Conservation (phyloP, 2,329 filamentous ascomycete species). For the Monosporascus sp. region DNA sequence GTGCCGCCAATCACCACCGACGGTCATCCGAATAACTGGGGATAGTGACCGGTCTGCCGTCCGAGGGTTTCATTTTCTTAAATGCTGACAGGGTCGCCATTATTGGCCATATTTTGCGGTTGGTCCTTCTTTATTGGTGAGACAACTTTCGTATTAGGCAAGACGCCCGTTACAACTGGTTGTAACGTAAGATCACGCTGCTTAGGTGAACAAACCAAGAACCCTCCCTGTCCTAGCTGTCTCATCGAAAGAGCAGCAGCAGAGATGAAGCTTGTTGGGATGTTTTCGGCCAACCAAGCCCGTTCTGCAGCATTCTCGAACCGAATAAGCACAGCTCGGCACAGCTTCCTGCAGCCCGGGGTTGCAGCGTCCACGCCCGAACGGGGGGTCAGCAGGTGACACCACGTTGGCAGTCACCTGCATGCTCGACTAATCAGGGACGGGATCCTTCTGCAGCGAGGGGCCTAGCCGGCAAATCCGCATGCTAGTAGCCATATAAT, state of each 20-base stretch:
- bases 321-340: background rate
- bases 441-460: background rate
- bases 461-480: background rate
- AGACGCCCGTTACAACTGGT: background rate
- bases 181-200: too few relatives aligned
- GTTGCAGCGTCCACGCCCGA: background rate
- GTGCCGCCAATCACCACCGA: too few relatives aligned
- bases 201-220: too few relatives aligned
- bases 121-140: background rate
- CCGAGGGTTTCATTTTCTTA: background rate
- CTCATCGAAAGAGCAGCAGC: background rate
- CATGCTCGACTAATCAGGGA: background rate
- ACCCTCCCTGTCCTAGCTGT: background rate
- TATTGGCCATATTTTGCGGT: background rate
- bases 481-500: background rate
- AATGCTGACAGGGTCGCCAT: background rate
- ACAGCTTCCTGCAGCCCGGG: background rate
- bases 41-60: too few relatives aligned
- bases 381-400: background rate
- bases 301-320: background rate
- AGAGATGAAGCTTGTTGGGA: background rate
- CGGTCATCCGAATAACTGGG: too few relatives aligned
- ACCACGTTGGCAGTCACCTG: background rate
- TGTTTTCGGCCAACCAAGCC: background rate
- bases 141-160: background rate